Base-by-base conservation (phyloP, 345 rosid species). In the Fremontodendron californicum region DNA sequence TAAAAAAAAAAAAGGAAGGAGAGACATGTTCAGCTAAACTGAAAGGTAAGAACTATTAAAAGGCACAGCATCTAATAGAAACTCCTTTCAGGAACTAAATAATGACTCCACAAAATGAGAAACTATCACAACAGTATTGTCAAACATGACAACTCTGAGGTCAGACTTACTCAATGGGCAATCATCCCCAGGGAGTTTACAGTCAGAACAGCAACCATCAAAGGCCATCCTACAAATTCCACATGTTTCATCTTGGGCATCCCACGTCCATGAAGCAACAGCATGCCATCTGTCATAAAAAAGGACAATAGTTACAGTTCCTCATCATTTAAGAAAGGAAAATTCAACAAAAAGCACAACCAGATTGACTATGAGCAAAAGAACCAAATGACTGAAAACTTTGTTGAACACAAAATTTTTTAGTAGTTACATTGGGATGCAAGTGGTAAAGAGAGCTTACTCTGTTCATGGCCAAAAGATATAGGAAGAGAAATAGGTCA, bases 181-280 rank as follows among this genome's bases (percentile, higher is more conserved):
- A 78, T 93, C 97, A 84, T 92, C 99, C 9, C 96, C 98, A 12
- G 98, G 94, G 60, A 87, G 93, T 83, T 90, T 91, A 85, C 97
- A 93, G 78, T 95, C 97, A 66, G 93, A 92, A 77, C 97, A 95
- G 57, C 98, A 95, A 64, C 97, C 99, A 85, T 93, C 96, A 79
- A 95, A 95, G 27, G 96, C 96, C 97, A 96, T 92, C 76, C 97
- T 87, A 81, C 99, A 96, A 64, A 93, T 96, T 75, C 98, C 99
- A 80, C 99, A 96, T 4, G 94, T 90, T 86, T 93, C 98, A 72
- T 93, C 98, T 83, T 91, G 94, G 37, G 98, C 96, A 89, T 89
- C 98, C 99, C 98, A 96, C 16, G 94, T 92, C 98, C 98, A 93
- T 64, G 97, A 90, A 77, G 92, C 97, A 75, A 93, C 96, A 76